These are phyloP conservation scores for Agapanthus africanus DNA, from an alignment of 106 monocot genomes.

Conservation along the genomic window DNA sequence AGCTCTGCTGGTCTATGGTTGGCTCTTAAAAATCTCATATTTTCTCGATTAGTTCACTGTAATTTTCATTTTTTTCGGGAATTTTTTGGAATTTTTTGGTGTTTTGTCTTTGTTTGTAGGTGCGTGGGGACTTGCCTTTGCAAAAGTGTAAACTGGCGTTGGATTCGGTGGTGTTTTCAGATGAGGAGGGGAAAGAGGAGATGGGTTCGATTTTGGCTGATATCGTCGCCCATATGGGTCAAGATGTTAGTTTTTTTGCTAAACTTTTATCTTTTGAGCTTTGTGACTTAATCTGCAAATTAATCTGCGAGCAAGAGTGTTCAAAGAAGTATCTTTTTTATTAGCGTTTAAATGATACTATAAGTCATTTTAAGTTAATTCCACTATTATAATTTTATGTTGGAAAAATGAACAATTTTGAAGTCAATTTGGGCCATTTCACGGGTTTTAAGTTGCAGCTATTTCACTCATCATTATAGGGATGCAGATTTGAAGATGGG, in stretches of 20 bases:
- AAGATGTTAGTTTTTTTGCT: constrained; percentile 57
- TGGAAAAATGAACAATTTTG: not conserved
- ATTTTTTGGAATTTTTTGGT: constrained; percentile 5
- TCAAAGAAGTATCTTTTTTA: not conserved
- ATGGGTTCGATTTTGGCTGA: constrained; percentile 66
- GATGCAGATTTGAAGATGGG: not conserved
- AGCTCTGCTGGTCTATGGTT: constrained; percentile 86
- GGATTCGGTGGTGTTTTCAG: constrained; percentile 58
- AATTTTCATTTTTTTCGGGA: not conserved
- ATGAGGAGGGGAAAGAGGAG: constrained; percentile 31
- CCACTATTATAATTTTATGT: not conserved
- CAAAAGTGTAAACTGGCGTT: constrained; percentile 65
- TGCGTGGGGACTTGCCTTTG: constrained; percentile 70
- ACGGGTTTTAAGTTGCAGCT: not conserved
- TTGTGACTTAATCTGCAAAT: no score
- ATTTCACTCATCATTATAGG: no score
- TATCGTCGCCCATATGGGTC: constrained; percentile 71
- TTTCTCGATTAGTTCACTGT: not conserved
- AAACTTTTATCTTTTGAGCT: not conserved
- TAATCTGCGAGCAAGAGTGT: not conserved
- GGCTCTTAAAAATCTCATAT: constrained; percentile 4
- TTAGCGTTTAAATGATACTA: not conserved
- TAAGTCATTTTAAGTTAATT: not conserved
- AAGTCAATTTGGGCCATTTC: not conserved
- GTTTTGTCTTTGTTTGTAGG: constrained; percentile 26